These are phyloP conservation scores for Corinectria fuckeliana DNA, from an alignment of 2,329 filamentous ascomycete genomes.

Conservation along the genomic window DNA sequence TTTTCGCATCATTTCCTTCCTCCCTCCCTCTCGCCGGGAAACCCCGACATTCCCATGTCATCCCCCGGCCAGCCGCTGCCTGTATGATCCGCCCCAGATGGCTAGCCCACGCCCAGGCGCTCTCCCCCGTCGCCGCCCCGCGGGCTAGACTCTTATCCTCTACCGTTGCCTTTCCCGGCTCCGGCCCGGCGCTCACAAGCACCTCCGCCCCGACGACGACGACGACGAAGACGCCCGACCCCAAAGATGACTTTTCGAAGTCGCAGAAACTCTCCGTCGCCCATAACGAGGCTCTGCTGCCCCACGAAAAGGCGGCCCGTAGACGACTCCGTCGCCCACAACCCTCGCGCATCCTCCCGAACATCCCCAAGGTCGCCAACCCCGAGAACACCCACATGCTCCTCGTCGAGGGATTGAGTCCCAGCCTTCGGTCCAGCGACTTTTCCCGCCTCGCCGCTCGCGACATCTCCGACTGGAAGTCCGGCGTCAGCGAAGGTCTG, in stretches of 20 bases:
- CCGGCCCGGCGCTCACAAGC: neutral
- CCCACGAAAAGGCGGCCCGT: neutral
- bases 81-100: constrained; percentile 42
- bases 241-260: neutral
- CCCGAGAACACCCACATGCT: constrained; percentile 48
- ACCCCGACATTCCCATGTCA: constrained; percentile 23
- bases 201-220: neutral
- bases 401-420: constrained; percentile 64
- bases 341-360: neutral
- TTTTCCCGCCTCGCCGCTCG: constrained; percentile 71
- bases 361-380: neutral
- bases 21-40: neutral
- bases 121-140: constrained; percentile 11
- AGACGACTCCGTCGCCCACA: neutral
- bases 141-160: constrained; percentile 15
- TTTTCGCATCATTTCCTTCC: neutral
- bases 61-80: constrained; percentile 24
- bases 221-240: neutral
- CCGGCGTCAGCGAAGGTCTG: constrained; percentile 64
- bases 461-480: constrained; percentile 72
- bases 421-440: constrained; percentile 68
- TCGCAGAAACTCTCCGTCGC: neutral
- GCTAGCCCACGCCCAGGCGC: constrained; percentile 34
- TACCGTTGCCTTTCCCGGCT: neutral
- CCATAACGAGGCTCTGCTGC: neutral